Base-by-base conservation (phyloP, 1,284 basidiomycete genomes). In the Fomes fomentarius region DNA sequence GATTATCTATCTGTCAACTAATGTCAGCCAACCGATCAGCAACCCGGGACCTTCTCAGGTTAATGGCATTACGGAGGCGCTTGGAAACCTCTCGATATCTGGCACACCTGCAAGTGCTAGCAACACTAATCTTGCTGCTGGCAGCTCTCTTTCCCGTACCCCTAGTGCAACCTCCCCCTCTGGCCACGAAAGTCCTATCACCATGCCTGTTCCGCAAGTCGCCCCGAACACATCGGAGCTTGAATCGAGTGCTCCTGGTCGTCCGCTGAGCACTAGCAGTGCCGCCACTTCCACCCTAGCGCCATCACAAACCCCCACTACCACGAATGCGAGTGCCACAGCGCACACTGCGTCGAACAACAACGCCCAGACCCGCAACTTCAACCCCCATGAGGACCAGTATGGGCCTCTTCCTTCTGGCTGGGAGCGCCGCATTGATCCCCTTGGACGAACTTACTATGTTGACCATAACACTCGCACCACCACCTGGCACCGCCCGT, bases 401-500 rank as follows among this genome's bases (percentile, higher is more conserved):
- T 79, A 86, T 25, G 83, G 86, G 10, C 84, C 89, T n/a, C 76
- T 99, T 26, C 96, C 96, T 0, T 67, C 75, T 26, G 94, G 94
- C 11, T 99, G 96, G 95, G 97, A 99, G 73, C 86, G 96, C 52
- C 86, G 97, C 41, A 84, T 88, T 45, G 97, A 98, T 71, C 87
- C 85, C 47, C 84, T 94, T 49, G 91, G 90, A 2, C 80, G 97
- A 45, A 85, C 90, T 17, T 99, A 98, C 76, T 91, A 85, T 69
- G 93, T 96, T 50, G 93, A 96, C 68, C 96, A 99, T 73, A 95
- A 91, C 72, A 90, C 90, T 4, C 87, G 96, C 50, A 86, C 89
- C 31, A 98, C 96, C n/a, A 95, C 94, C 7, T 99, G 96, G 96
- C 89, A 88, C 67, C 81, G 90, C 57, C 91, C 84, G 7, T 72